Evolutionary conservation across 2,329 filamentous ascomycete genomes (phyloP).

Genomic region (Blumeria hordei): DNA sequence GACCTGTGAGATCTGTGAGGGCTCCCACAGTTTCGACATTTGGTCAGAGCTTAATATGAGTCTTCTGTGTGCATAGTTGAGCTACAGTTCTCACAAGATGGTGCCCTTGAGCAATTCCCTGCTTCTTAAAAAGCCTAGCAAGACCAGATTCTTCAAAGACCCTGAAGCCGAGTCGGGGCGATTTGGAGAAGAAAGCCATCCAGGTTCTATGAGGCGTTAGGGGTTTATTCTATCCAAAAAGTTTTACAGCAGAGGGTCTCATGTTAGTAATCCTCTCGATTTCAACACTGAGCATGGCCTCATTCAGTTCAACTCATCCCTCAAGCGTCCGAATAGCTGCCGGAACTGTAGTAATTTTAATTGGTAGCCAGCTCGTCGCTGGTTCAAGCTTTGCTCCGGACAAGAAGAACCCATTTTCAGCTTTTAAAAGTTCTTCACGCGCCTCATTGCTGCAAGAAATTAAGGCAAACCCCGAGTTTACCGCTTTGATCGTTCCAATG

Average conservation of each 20-base stretch:
- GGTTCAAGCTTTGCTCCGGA: neutral
- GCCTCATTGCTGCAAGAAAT: too few relatives aligned
- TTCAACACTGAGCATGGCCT: neutral
- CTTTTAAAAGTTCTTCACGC: too few relatives aligned
- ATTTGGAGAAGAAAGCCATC: neutral
- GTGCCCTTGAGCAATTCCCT: neutral
- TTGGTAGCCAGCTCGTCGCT: neutral
- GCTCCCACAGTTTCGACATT: neutral
- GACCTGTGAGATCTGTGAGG: neutral
- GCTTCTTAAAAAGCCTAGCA: neutral
- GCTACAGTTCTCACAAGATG: neutral
- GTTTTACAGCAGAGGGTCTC: neutral
- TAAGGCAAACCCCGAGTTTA: too few relatives aligned
- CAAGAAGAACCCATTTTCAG: too few relatives aligned
- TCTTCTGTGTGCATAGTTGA: neutral
- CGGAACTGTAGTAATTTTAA: neutral
- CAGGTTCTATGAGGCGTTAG: neutral
- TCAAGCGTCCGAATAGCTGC: neutral
- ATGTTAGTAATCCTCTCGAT: neutral
- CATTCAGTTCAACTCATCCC: neutral
- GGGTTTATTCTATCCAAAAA: neutral
- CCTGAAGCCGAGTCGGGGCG: neutral
- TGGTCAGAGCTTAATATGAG: neutral
- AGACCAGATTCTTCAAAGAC: slow-evolving; percentile 1
- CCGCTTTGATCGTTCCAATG: too few relatives aligned